Evolutionary conservation across 2,329 filamentous ascomycete species (phyloP).

Genomic region (Aspergillus tamarii): DNA sequence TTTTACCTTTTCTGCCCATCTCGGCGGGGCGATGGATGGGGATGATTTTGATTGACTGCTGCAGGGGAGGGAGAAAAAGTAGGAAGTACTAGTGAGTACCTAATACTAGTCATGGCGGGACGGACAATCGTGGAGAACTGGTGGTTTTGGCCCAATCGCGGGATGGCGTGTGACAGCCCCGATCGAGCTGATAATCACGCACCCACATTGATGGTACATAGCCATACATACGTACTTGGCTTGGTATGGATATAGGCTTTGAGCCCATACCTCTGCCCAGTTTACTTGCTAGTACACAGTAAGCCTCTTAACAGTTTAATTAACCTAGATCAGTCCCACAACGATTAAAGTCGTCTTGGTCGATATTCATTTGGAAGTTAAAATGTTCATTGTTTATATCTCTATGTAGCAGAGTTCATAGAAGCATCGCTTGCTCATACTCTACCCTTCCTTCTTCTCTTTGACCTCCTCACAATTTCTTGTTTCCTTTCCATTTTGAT

Average conservation of each 20-base stretch:
- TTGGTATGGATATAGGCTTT: background rate
- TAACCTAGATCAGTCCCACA: too few relatives aligned
- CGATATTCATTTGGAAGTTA: too few relatives aligned
- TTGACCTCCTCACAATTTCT: too few relatives aligned
- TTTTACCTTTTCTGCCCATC: constrained; percentile 11
- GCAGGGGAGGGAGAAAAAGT: constrained; percentile 9
- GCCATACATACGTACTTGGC: background rate
- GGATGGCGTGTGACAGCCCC: constrained; percentile 18
- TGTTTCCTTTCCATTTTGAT: too few relatives aligned
- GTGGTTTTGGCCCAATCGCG: constrained; percentile 22
- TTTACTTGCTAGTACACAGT: too few relatives aligned
- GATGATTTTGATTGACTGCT: constrained; percentile 13
- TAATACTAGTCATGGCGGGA: background rate
- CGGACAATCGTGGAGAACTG: constrained; percentile 12
- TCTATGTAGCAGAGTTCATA: too few relatives aligned
- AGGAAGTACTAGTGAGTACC: background rate
- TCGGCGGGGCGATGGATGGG: constrained; percentile 19
- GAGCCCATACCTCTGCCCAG: too few relatives aligned
- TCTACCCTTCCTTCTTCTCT: too few relatives aligned
- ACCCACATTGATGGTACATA: constrained; percentile 3
- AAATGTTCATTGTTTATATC: too few relatives aligned
- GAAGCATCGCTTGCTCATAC: too few relatives aligned
- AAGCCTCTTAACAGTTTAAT: too few relatives aligned
- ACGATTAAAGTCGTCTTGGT: too few relatives aligned
- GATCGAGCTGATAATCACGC: constrained; percentile 22